A percentile compares a stretch with the other conserved stretches of the same genome.
These are phyloP conservation scores for Solanum habrochaites DNA, from an alignment of 257 asterid genomes.

Conservation along the genomic window DNA sequence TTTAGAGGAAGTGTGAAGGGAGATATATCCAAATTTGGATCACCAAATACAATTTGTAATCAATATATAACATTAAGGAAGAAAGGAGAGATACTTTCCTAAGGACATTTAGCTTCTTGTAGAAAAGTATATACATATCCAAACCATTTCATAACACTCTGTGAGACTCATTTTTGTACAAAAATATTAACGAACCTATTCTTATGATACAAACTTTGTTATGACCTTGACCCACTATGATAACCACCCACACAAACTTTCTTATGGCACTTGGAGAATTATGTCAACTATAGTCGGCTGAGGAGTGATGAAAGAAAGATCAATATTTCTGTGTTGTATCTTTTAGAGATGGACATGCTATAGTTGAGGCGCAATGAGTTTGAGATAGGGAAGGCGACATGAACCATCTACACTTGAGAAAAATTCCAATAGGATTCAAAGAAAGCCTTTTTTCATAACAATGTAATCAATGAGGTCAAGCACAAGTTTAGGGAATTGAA, in stretches of 20 bases:
- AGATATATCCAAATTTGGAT: neutral
- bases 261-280: no score
- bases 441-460: no score
- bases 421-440: no score
- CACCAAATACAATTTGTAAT: neutral
- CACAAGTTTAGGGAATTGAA: no score
- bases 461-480: no score
- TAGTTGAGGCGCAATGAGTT: no score
- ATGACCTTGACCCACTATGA: neutral
- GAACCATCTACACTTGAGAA: no score
- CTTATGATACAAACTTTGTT: neutral
- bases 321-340: no score
- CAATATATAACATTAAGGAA: neutral
- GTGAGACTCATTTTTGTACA: neutral
- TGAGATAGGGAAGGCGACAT: no score
- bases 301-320: no score
- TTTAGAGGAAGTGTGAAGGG: neutral
- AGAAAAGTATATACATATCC: neutral
- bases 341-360: no score
- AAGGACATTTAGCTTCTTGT: neutral
- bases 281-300: no score
- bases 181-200: neutral
- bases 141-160: neutral
- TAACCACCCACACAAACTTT: neutral
- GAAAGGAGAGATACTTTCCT: neutral